Base-by-base conservation (phyloP, 2,329 filamentous ascomycete species). In the Chrysoporthe cubensis region DNA sequence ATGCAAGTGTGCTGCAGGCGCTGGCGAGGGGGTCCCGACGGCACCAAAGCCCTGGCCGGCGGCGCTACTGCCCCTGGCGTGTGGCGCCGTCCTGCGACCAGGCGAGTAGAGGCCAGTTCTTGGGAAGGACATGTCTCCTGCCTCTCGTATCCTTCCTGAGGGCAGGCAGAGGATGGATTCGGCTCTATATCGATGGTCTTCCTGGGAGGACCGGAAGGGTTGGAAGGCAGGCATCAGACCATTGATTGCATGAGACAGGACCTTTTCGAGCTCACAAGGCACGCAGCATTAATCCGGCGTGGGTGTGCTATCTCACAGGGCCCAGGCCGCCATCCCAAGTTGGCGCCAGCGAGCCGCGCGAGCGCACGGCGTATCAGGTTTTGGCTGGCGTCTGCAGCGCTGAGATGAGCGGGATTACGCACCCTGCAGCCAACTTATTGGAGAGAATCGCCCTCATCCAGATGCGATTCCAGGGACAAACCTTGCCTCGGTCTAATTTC, bases 21-120 rank as follows among this genome's bases (percentile, higher is more conserved):
- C 54, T 40, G 54, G 9, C 34, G 54, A 40, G 54, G 54, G 34
- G 54, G 34, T 18, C 34, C 54, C 52, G 16, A 26, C 52, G 32
- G 52, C 52, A 18, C 52, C 54, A 37, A 40, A 57, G 54, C 54
- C 14, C 54, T 57, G 54, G 54, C 54, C 18, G 54, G 54, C 54
- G 26, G 54, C 54, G 54, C 54, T 57, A 57, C 34, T 4, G 34
- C 54, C 54, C 32, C 54, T 57, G 16, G 42, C 18, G 42, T n/a
- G 44, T 52, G 60, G 46, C 44, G 44, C 60, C 44, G 42, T 48
- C 7, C 34, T 52, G 44, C 60, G 60, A 2, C 26, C 26, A 62
- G 26, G 60, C 44, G 60, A 34, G 32, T 62, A 62, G 16, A n/a
- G 60, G n/a, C 11, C 32, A 9, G 16, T 62, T 32, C 21, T 48